These are phyloP conservation scores for Blastomyces gilchristii DNA, from an alignment of 2,329 filamentous ascomycete species.

Conservation along the genomic window DNA sequence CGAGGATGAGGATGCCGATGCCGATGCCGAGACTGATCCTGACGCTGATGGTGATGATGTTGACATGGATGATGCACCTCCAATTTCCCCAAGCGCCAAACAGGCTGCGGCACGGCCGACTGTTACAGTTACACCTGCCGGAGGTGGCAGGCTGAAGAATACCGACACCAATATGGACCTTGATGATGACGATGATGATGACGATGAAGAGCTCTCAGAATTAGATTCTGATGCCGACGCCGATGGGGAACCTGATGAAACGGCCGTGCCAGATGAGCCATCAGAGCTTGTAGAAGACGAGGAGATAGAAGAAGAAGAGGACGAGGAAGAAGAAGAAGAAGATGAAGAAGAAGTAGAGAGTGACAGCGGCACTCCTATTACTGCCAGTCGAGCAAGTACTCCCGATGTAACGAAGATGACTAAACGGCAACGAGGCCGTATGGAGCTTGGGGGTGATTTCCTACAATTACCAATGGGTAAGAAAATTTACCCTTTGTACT, in stretches of 20 bases:
- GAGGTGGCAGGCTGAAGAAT: conserved; percentile 31
- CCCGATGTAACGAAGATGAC: conserved; percentile 58
- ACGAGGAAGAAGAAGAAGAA: conserved; percentile 35
- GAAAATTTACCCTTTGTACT: conserved; percentile 16
- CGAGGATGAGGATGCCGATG: conserved; percentile 22
- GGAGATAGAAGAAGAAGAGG: conserved; percentile 26
- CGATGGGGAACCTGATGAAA: conserved; percentile 41
- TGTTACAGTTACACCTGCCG: conserved; percentile 28
- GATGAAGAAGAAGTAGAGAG: conserved; percentile 36
- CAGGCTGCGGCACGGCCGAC: conserved; percentile 28
- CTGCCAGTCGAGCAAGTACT: conserved; percentile 46
- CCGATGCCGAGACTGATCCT: conserved; percentile 23
- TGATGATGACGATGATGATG: conserved; percentile 42
- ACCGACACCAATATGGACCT: conserved; percentile 40
- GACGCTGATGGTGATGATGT: conserved; percentile 29
- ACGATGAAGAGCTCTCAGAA: conserved; percentile 40
- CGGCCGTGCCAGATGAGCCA: conserved; percentile 31
- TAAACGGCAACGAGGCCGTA: conserved; percentile 53
- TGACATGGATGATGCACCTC: conserved; percentile 39
- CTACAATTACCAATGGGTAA: conserved; percentile 47
- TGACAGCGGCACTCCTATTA: conserved; percentile 35
- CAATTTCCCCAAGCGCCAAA: conserved; percentile 27
- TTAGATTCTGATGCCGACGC: conserved; percentile 39
- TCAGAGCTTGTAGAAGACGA: conserved; percentile 25
- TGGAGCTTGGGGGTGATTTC: conserved; percentile 44